Conservation (phyloP, 176 grass and related monocot genomes). For the Musa acuminata region DNA sequence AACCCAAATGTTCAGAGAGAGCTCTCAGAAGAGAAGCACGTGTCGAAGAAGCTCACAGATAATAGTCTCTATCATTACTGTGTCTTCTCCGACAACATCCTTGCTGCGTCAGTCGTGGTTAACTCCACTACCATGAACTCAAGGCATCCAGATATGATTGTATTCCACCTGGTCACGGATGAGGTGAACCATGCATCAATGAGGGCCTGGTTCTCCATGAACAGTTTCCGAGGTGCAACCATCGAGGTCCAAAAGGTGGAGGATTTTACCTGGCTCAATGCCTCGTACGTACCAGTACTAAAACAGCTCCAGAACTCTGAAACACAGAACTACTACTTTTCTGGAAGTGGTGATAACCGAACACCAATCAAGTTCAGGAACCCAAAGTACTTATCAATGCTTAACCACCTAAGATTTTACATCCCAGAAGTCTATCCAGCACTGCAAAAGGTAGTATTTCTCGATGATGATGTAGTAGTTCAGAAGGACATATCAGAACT, state of each 20-base stretch:
- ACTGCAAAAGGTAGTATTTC: constrained; percentile 78
- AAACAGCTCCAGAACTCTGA: constrained; percentile 76
- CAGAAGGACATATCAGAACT: constrained; percentile 75
- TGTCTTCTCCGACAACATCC: constrained; percentile 93
- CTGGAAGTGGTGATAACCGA: constrained; percentile 42
- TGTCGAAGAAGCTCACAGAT: constrained; percentile 54
- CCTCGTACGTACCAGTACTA: constrained; percentile 80
- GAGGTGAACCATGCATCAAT: constrained; percentile 88
- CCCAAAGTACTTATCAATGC: constrained; percentile 88
- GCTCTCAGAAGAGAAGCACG: constrained; percentile 35
- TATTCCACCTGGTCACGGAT: constrained; percentile 90
- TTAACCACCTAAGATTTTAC: constrained; percentile 94
- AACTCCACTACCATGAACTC: constrained; percentile 83
- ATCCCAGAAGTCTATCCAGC: constrained; percentile 93
- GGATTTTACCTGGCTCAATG: constrained; percentile 91
- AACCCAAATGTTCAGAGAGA: constrained; percentile 53
- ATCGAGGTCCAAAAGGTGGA: constrained; percentile 86
- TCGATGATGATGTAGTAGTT: constrained; percentile 91
- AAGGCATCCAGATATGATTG: constrained; percentile 51
- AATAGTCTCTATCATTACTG: constrained; percentile 86
- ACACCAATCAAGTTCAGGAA: constrained; percentile 93
- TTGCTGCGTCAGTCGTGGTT: constrained; percentile 80
- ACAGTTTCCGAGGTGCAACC: constrained; percentile 61
- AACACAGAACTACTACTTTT: constrained; percentile 88
- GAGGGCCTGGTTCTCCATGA: constrained; percentile 88